Evolutionary conservation across 1,284 basidiomycete species (phyloP), one percentile per base, ranked within the genome.

Genomic region (Fomitopsis pinicola): DNA sequence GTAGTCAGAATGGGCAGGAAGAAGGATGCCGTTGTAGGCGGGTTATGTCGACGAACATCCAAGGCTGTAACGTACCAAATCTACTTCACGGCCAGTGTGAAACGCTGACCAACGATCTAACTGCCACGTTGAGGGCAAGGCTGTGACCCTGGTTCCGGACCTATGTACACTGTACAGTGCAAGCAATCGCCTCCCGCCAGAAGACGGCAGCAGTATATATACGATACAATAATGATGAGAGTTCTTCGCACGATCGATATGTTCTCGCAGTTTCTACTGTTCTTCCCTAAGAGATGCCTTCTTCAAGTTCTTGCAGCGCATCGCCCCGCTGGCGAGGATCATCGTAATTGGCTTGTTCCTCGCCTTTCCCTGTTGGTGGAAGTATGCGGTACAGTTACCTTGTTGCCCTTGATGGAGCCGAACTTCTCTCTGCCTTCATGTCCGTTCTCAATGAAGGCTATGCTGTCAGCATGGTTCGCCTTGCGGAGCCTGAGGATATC

Each of bases 391-490:
- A 77, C 76, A 44, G 81, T 91, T 65, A 87, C 92, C 77, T 92
- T 89, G 81, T 96, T 96, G 42, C 94, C 95, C 78, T 91, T 95
- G 67, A 84, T 76, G 58, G 89, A 92, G 6, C 94, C 94, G 72
- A 89, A 99, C 80, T 98, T 98, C 71, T 97, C 96, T 57, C 97
- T 84, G 0, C 95, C 97, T 75, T 99, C 96, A 36, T 97, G 85
- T 0, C 97, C 97, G 73, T 94, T 91, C 71, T 91, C 87, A 68
- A 99, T 94, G 17, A 88, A 91, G 3, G 92, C 95, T 78, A 99
- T 87, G 28, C 97, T 89, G 73, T 97, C 97, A 62, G 94, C 94
- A 74, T 99, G 98, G 71, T 94, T 91, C 2, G 92, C 87, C 76
- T 98, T 99, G 22, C 36, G 84, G 83, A 77, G 93, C 1, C 97